Base-by-base conservation (phyloP, 2,329 filamentous ascomycete genomes). In the Aureobasidium sp. region DNA sequence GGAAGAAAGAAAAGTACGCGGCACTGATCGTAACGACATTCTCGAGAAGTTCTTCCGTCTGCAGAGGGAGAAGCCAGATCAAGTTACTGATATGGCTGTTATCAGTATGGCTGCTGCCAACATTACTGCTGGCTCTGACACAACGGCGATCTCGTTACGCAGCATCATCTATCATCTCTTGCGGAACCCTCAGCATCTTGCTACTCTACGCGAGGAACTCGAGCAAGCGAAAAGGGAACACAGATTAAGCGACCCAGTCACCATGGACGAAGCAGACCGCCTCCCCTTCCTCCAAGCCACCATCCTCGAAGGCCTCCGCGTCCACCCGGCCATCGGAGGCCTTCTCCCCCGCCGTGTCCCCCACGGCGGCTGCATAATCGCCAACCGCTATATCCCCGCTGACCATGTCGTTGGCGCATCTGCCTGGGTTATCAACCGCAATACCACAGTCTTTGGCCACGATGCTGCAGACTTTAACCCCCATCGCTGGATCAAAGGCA, bases 401-500 rank as follows among this genome's bases (percentile, higher is more conserved):
- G 79, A 79, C 27, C 78, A 76, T 1, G 71, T 76, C 45, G 72
- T 83, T 7, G 78, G 76, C 37, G 73, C 74, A 60, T 77, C 74
- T 53, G 70, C 76, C 2, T 76, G 76, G 64, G 74, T 72, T 4
- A 67, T 79, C 19, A 74, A 77, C 60, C 71, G 72, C 35, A 70
- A 73, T 50, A 72, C 75, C 64, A 64, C 62, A 17, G 66, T 75
- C 27, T 75, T 74, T 58, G 77, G 78, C 9, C 62, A 68, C 1
- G 77, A 80, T 62, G 74, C 75, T 2, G 69, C 74, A 37, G 61
- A 74, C 0, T 83, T 78, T 66, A 71, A 75, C 24, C 81, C 81
- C 0, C 79, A 80, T 56, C 73, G 81, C 47, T 83, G 80, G 78
- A 65, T 83, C 12, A 72, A 78, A 61, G 72, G 69, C 0, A 67